These are phyloP conservation scores for Aspergillus pseudotamarii DNA, from an alignment of 2,329 filamentous ascomycete species.

Conservation along the genomic window DNA sequence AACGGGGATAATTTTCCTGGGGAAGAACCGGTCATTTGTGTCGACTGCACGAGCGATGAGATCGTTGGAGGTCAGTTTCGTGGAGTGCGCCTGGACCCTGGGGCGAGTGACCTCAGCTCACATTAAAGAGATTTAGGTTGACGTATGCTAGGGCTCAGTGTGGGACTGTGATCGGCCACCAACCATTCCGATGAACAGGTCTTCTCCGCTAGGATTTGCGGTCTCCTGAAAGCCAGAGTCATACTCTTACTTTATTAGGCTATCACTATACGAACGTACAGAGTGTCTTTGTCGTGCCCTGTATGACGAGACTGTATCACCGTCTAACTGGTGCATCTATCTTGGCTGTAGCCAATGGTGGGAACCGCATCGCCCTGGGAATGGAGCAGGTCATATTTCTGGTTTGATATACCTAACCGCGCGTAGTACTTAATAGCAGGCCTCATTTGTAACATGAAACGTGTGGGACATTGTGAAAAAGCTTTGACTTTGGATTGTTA, in stretches of 20 bases:
- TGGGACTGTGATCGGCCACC: slow-evolving; percentile 2
- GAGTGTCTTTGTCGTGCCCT: not conserved
- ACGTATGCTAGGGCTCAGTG: slow-evolving; percentile 1
- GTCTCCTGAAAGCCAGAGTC: not conserved
- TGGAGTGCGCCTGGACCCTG: slow-evolving; percentile 2
- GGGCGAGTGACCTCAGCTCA: not conserved
- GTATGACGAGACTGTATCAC: not conserved
- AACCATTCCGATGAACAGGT: slow-evolving; percentile 4
- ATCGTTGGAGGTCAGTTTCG: not conserved
- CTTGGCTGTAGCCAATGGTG: not conserved
- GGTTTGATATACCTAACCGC: not conserved
- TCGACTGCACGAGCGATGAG: slow-evolving; percentile 4
- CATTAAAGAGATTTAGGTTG: slow-evolving; percentile 4
- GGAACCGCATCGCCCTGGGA: not conserved
- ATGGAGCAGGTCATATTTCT: not conserved
- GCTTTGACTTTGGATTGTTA: not conserved
- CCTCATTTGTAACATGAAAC: not conserved
- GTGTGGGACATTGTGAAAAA: not conserved
- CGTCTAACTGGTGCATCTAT: not conserved
- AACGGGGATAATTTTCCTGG: not conserved
- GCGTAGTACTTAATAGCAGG: not conserved
- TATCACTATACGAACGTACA: not conserved
- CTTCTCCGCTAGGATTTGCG: not conserved
- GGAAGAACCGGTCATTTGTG: slow-evolving; percentile 5
- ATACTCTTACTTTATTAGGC: not conserved